phyloP scores from a whole-genome alignment of 1,284 basidiomycete genomes.

The Ganoderma boninense region DNA sequence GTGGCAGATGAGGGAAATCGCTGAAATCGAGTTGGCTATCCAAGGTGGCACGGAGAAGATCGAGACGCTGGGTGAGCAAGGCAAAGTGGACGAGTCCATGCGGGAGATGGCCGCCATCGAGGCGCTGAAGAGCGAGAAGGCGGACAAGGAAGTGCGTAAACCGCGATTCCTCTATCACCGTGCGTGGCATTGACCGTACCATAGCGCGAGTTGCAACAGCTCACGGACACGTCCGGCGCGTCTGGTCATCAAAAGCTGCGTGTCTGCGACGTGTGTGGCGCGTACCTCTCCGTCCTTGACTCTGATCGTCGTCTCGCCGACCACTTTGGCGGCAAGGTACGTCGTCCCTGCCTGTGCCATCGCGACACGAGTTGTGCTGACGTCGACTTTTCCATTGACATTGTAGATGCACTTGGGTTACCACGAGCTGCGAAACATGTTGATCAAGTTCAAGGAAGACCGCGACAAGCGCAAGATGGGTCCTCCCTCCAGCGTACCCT shows the following conservation, averaged over 20 bases:
- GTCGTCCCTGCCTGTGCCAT: constrained; percentile 33
- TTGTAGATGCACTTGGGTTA: constrained; percentile 97
- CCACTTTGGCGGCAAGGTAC: constrained; percentile 98
- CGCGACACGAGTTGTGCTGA: background rate
- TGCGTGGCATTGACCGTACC: background rate
- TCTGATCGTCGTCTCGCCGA: constrained; percentile 98
- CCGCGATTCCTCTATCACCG: background rate
- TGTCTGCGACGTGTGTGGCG: constrained; percentile 99
- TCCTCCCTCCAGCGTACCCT: constrained; percentile 49
- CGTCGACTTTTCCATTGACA: constrained; percentile 11
- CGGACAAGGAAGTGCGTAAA: constrained; percentile 87
- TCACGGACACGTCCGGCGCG: constrained; percentile 98
- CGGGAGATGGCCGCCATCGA: constrained; percentile 97
- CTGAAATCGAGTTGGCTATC: constrained; percentile 98
- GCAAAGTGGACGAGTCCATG: constrained; percentile 98
- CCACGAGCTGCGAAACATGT: constrained; percentile 95
- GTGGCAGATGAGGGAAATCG: constrained; percentile 95
- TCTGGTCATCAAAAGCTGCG: constrained; percentile 99
- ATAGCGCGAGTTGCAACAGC: constrained; percentile 91
- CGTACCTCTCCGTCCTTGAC: constrained; percentile 97
- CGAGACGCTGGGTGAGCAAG: constrained; percentile 95
- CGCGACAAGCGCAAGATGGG: constrained; percentile 82
- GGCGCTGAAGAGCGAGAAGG: constrained; percentile 95
- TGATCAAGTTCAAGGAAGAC: constrained; percentile 88
- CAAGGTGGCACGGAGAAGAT: constrained; percentile 99